Base-by-base conservation (phyloP, 108 stramenopile species). In the Fragilaria radians region DNA sequence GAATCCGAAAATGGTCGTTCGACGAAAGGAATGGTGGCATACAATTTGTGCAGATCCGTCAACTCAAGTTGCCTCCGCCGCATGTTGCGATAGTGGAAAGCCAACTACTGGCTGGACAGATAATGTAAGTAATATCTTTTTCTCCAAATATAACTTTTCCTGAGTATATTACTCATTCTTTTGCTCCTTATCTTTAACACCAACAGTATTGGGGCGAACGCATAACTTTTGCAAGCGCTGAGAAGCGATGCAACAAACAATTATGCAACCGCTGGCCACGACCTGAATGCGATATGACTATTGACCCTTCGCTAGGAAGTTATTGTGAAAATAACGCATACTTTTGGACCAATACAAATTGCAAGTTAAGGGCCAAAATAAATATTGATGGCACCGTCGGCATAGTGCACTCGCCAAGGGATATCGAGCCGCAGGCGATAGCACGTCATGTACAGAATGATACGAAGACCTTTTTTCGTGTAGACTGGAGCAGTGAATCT, bases 341-440 rank as follows among this genome's bases (percentile, higher is more conserved):
- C 42, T 70, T 31, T 28, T 86, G 85, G 85, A 70, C 72, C 31
- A 55, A 61, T 19, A 65, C 67, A 30, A 19, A 29, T 5, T 86
- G 85, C 49, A 21, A 30, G 23, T 52, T 86, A 24, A 62, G 70
- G 49, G 79, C 66, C 0, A 79, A 86, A 46, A 65, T 86, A 18
- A 72, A 73, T 47, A 24, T 52, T 7, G 55, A 64, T 11, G 86
- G 86, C 2, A 53, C 58, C 54, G 69, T 87, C 11, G 75, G 71
- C 2, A 50, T 79, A n/a, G 82, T 87, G 3, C 77, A n/a, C n/a
- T n/a, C n/a, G n/a, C n/a, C n/a, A n/a, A n/a, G n/a, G n/a, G n/a
- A n/a, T n/a, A n/a, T n/a, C n/a, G n/a, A n/a, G n/a, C n/a, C n/a
- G n/a, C n/a, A n/a, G n/a, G n/a, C n/a, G n/a, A n/a, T n/a, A n/a